Conservation (phyloP, 768 basidiomycete genomes). For the Hericium rajendrae region DNA sequence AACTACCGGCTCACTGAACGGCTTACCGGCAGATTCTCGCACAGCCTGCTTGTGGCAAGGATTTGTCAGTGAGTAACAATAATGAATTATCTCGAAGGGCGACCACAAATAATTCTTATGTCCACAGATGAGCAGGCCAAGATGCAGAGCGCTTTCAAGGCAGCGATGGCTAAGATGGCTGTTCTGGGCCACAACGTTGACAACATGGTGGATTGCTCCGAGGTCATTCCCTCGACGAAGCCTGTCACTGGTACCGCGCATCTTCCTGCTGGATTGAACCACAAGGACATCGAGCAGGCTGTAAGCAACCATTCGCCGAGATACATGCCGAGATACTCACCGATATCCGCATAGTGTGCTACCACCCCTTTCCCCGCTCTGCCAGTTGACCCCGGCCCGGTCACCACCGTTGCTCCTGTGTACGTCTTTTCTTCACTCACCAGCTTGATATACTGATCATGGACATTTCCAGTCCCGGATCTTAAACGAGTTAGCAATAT, state of each 20-base stretch:
- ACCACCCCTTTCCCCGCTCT: constrained; percentile 25
- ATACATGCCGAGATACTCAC: not conserved
- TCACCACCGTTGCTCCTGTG: constrained; percentile 23
- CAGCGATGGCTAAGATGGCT: constrained; percentile 22
- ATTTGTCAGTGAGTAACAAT: not conserved
- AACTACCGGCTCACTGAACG: too few species aligned
- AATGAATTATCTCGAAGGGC: not conserved
- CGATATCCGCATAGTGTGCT: not conserved
- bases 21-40: constrained; percentile 16
- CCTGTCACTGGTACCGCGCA: not conserved
- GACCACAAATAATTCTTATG: not conserved
- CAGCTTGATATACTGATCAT: not conserved
- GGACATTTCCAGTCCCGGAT: not conserved
- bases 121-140: constrained; percentile 20
- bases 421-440: constrained; percentile 13
- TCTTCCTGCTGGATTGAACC: not conserved
- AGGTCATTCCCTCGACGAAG: constrained; percentile 2
- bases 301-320: not conserved
- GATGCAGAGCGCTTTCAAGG: constrained; percentile 19
- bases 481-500: not conserved
- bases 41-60: constrained; percentile 27
- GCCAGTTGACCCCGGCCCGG: constrained; percentile 23
- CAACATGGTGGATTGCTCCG: constrained; percentile 14
- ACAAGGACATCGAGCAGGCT: not conserved
- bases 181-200: constrained; percentile 19